phyloP scores from a whole-genome alignment of 2,329 filamentous ascomycete species.

The Colletotrichum spaethianum region DNA sequence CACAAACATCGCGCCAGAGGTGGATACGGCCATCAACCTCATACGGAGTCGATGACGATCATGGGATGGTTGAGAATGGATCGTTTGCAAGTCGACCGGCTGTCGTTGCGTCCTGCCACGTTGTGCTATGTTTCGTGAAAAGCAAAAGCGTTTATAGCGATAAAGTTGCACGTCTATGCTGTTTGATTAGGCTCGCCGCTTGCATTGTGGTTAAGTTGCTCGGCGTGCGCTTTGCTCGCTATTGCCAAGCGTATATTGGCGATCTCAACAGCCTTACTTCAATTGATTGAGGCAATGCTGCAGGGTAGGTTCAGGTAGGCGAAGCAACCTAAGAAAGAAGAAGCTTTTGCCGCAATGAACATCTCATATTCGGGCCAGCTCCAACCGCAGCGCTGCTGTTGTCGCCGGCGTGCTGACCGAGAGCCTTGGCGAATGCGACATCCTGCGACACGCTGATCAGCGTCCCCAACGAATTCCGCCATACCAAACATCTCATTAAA shows the following conservation, averaged over 20 bases:
- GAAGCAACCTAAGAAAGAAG: conserved; percentile 2
- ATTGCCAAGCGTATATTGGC: conserved; percentile 32
- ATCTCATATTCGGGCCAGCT: conserved; percentile 7
- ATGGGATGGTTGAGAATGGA: not conserved
- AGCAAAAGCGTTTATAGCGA: not conserved
- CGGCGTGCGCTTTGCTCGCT: conserved; percentile 36
- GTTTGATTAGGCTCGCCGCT: conserved; percentile 16
- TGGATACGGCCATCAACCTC: not conserved
- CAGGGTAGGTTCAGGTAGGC: not conserved
- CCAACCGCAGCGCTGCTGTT: not conserved
- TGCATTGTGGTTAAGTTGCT: conserved; percentile 26
- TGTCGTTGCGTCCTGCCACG: not conserved
- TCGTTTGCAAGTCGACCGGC: too few species aligned
- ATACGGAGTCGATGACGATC: conserved; percentile 1
- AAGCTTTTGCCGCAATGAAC: conserved; percentile 18
- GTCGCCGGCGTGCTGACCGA: not conserved
- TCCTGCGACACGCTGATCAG: conserved; percentile 1
- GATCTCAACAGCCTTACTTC: conserved; percentile 33
- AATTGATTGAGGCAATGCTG: not conserved
- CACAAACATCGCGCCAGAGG: conserved; percentile 26
- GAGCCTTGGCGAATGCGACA: conserved; percentile 14
- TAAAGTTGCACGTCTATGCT: conserved; percentile 1
- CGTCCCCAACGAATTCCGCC: not conserved
- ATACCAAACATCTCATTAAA: conserved; percentile 1
- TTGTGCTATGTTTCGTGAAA: not conserved